A percentile compares a stretch with the other conserved stretches of the same genome.
These are phyloP conservation scores for Erodium moschatum DNA, from an alignment of 441 rosid species.

Conservation along the genomic window DNA sequence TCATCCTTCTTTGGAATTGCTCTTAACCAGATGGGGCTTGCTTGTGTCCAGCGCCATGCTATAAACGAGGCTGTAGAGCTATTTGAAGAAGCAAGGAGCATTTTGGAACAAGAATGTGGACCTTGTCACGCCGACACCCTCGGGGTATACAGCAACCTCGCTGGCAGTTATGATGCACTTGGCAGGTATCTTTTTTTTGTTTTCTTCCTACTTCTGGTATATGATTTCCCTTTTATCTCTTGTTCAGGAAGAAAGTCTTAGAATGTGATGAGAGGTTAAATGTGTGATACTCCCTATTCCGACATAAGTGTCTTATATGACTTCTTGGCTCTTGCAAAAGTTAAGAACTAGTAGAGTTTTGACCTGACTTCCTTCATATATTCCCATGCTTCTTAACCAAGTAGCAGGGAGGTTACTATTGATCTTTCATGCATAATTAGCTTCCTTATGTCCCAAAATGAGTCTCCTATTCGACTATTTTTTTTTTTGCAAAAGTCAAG, in stretches of 20 bases:
- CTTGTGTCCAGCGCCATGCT: conserved; percentile 49
- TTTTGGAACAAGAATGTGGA: conserved; percentile 55
- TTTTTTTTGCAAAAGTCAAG: too few species aligned
- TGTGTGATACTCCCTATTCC: neutral
- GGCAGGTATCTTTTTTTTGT: conserved; percentile 40
- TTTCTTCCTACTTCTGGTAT: conserved; percentile 8
- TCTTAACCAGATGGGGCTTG: conserved; percentile 66
- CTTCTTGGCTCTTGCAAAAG: too few species aligned
- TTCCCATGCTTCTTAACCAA: too few species aligned
- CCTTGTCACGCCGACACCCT: conserved; percentile 61
- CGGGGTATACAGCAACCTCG: conserved; percentile 57
- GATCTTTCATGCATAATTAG: too few species aligned
- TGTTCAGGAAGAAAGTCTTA: neutral
- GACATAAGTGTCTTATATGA: too few species aligned
- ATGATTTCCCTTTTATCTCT: neutral
- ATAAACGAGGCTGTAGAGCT: conserved; percentile 51
- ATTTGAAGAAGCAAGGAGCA: conserved; percentile 51
- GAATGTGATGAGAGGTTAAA: neutral
- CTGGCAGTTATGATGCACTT: conserved; percentile 59
- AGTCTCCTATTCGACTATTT: too few species aligned
- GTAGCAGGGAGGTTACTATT: too few species aligned
- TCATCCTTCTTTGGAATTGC: conserved; percentile 61
- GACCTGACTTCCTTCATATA: too few species aligned
- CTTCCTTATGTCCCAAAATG: too few species aligned
- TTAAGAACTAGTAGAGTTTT: too few species aligned